Conservation (phyloP, 441 rosid species). For the Erodium texanum region DNA sequence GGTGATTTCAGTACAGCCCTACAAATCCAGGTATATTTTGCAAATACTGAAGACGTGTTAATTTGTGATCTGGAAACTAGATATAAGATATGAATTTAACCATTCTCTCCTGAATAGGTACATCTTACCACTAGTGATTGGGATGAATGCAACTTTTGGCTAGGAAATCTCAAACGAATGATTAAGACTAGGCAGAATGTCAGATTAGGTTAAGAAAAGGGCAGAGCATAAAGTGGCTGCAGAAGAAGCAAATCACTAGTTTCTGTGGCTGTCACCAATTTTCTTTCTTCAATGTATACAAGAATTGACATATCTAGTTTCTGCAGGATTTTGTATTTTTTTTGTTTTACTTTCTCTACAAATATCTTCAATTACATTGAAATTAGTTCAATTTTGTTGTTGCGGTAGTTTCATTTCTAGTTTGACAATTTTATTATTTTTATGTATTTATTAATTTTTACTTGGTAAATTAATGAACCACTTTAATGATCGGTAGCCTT, state of each 20-base stretch:
- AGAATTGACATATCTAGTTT: not conserved
- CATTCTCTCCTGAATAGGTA: slow-evolving; percentile 35
- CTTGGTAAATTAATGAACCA: no score
- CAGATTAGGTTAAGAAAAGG: slow-evolving; percentile 32
- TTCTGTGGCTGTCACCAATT: not conserved
- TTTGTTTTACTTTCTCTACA: not conserved
- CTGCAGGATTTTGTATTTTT: not conserved
- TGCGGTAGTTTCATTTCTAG: no score
- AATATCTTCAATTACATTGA: not conserved
- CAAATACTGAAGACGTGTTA: not conserved
- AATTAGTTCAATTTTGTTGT: no score
- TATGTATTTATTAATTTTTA: no score
- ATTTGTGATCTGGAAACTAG: slow-evolving; percentile 9
- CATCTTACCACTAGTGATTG: slow-evolving; percentile 87
- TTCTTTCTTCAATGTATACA: slow-evolving; percentile 6
- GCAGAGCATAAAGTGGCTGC: not conserved
- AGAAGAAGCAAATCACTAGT: not conserved
- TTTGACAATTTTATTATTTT: no score
- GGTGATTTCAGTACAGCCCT: slow-evolving; percentile 70
- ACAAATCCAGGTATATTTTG: slow-evolving; percentile 65
- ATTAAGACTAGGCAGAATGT: slow-evolving; percentile 76
- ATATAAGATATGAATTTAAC: not conserved
- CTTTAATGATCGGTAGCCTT: no score
- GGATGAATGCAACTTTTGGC: slow-evolving; percentile 99
- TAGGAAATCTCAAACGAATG: slow-evolving; percentile 84